phyloP scores from a whole-genome alignment of 2,329 filamentous ascomycete genomes.

The Penicillium sp. region DNA sequence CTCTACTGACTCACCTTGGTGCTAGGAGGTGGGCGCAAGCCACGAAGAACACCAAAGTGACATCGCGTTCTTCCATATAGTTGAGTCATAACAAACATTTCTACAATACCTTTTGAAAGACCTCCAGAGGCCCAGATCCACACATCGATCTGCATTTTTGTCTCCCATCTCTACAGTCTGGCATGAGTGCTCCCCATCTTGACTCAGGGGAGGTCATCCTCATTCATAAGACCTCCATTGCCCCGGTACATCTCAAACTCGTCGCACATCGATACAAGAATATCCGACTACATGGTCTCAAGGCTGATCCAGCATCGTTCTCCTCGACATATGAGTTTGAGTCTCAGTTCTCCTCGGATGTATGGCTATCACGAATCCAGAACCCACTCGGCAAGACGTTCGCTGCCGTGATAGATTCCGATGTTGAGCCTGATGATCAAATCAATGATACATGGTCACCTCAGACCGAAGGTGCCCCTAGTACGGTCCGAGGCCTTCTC shows the following conservation, averaged over 20 bases:
- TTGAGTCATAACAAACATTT: neutral
- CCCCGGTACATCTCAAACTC: neutral
- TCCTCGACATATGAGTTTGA: conserved; percentile 31
- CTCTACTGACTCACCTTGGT: neutral
- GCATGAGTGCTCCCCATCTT: conserved; percentile 7
- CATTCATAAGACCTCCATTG: conserved; percentile 6
- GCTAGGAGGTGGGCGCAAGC: neutral
- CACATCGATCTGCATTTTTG: neutral
- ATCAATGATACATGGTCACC: too few relatives aligned
- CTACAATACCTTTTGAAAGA: neutral
- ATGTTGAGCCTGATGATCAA: neutral
- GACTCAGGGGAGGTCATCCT: conserved; percentile 5
- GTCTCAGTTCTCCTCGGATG: conserved; percentile 19
- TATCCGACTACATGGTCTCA: conserved; percentile 26
- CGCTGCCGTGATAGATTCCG: conserved; percentile 17
- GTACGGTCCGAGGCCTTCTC: conserved; percentile 8
- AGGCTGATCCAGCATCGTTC: conserved; percentile 29
- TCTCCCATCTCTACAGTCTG: neutral
- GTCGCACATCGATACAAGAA: conserved; percentile 20
- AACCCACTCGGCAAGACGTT: conserved; percentile 28
- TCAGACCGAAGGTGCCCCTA: neutral
- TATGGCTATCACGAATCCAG: conserved; percentile 29
- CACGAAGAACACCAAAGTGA: neutral
- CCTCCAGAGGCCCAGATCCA: neutral
- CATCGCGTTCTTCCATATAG: neutral